Percentiles rank a stretch among this genome's conserved stretches.
phyloP scores from a whole-genome alignment of 2,329 filamentous ascomycete species.

The Bisporella sp. region DNA sequence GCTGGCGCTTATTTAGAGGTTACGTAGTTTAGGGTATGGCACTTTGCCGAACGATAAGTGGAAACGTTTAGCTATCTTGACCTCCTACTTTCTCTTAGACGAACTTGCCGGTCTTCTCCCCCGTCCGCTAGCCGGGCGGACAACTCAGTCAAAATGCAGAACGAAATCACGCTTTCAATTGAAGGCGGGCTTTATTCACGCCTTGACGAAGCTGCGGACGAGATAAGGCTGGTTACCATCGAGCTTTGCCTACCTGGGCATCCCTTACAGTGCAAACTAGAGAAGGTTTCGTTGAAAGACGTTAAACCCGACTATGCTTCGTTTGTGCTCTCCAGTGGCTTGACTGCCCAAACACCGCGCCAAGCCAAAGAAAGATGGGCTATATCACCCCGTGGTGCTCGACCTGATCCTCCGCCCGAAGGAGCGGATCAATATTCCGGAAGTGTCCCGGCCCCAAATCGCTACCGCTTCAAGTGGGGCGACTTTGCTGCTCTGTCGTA shows the following conservation, averaged over 20 bases:
- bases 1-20: not conserved
- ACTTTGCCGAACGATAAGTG: not conserved
- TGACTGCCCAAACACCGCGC: not conserved
- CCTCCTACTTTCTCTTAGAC: not conserved
- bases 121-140: not conserved
- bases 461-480: conserved; percentile 1
- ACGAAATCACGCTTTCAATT: not conserved
- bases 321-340: not conserved
- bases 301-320: not conserved
- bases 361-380: not conserved
- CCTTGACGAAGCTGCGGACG: not conserved
- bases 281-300: not conserved
- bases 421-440: not conserved
- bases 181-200: not conserved
- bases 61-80: not conserved
- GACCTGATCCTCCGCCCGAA: not conserved
- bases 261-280: not conserved
- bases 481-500: conserved; percentile 10
- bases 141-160: not conserved
- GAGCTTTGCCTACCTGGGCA: not conserved
- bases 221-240: not conserved
- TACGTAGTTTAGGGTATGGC: not conserved
- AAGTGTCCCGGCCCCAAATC: not conserved
- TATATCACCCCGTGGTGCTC: not conserved
- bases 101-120: not conserved